Conservation (phyloP, 2,329 filamentous ascomycete genomes). For the Curvularia sp. region DNA sequence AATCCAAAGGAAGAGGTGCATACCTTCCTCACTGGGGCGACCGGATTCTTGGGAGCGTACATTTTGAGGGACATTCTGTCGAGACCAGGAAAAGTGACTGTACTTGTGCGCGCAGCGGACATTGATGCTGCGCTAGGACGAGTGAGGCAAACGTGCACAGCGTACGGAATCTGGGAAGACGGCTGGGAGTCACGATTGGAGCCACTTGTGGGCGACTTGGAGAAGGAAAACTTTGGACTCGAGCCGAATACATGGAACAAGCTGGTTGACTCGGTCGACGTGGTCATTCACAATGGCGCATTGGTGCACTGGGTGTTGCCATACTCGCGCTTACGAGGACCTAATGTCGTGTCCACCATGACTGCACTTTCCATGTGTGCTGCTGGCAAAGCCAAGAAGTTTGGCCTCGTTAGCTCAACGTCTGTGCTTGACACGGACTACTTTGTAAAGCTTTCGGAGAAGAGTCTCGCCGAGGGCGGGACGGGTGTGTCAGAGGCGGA, state of each 20-base stretch:
- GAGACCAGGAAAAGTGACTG: constrained; percentile 70
- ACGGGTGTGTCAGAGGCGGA: constrained; percentile 76
- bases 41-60: constrained; percentile 87
- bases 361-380: constrained; percentile 78
- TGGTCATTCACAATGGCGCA: constrained; percentile 75
- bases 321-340: constrained; percentile 73
- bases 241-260: constrained; percentile 69
- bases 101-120: constrained; percentile 76
- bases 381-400: constrained; percentile 77
- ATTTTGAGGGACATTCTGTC: constrained; percentile 77
- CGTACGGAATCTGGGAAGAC: constrained; percentile 80
- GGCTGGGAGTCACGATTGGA: constrained; percentile 71
- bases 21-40: constrained; percentile 86
- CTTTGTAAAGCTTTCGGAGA: constrained; percentile 76
- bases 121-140: constrained; percentile 67
- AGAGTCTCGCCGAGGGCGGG: constrained; percentile 66
- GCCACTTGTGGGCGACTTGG: constrained; percentile 75
- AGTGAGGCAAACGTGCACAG: constrained; percentile 71
- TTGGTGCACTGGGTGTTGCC: constrained; percentile 79
- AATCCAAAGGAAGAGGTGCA: constrained; percentile 57
- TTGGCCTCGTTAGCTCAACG: constrained; percentile 84
- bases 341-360: constrained; percentile 84
- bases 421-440: constrained; percentile 81
- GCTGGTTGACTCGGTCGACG: constrained; percentile 71
- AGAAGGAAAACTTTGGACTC: constrained; percentile 77